These are phyloP conservation scores for Hericium erinaceus DNA, from an alignment of 768 basidiomycete species.

Conservation along the genomic window DNA sequence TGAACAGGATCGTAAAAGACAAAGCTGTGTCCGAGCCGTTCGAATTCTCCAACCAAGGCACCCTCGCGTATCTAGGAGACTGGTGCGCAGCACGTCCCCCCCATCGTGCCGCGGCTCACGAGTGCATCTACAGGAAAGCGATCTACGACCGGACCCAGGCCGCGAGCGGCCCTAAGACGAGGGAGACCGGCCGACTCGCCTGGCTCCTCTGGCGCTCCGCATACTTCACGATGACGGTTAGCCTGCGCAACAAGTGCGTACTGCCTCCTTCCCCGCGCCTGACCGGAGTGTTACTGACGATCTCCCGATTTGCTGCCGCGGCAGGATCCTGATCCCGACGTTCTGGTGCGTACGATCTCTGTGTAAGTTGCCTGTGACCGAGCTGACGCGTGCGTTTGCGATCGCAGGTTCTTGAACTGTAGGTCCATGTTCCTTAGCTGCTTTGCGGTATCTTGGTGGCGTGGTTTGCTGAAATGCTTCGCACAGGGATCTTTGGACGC, in stretches of 20 bases:
- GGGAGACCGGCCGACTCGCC: slow-evolving; percentile 58
- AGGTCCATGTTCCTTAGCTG: not conserved
- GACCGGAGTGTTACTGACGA: not conserved
- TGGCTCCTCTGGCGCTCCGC: slow-evolving; percentile 79
- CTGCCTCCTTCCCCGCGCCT: not conserved
- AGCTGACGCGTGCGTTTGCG: slow-evolving; percentile 1
- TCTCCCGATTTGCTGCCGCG: slow-evolving; percentile 4
- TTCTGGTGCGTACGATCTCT: slow-evolving; percentile 41
- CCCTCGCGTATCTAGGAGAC: slow-evolving; percentile 72
- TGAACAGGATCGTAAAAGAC: slow-evolving; percentile 56
- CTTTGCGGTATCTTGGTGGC: slow-evolving; percentile 14
- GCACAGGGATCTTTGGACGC: slow-evolving; percentile 63
- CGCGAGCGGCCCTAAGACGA: slow-evolving; percentile 34
- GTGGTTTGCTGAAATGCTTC: not conserved
- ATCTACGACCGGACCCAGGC: slow-evolving; percentile 60
- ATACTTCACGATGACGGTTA: slow-evolving; percentile 72
- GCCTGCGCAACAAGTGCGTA: slow-evolving; percentile 58
- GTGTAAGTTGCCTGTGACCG: not conserved
- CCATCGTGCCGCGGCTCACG: not conserved
- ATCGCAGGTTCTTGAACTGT: slow-evolving; percentile 58
- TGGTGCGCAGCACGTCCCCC: slow-evolving; percentile 34
- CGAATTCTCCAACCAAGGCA: slow-evolving; percentile 63
- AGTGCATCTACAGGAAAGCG: slow-evolving; percentile 46
- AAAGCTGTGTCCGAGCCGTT: slow-evolving; percentile 41
- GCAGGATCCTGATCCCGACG: slow-evolving; percentile 55